A percentile compares a stretch with the other conserved stretches of the same genome.
Conservation (phyloP, 2,329 filamentous ascomycete species). For the Pseudocercospora eumusae region DNA sequence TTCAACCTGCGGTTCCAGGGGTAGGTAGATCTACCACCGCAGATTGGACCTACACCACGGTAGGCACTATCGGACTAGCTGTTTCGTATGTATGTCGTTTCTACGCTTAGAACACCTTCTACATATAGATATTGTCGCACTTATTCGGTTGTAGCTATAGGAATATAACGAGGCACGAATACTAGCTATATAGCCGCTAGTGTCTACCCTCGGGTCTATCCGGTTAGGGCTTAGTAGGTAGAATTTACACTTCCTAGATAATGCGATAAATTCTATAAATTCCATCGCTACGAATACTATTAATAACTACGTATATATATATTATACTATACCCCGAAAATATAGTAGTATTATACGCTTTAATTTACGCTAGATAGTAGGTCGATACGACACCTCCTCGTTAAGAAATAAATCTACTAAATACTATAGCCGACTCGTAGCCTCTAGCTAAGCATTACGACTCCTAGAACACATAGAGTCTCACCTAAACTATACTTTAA, state of each 20-base stretch:
- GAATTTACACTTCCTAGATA: not conserved
- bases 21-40: too few species aligned
- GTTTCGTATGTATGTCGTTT: too few species aligned
- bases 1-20: too few species aligned
- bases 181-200: too few species aligned
- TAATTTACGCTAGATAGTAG: not conserved
- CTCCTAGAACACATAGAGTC: not conserved
- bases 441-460: not conserved
- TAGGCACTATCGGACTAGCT: too few species aligned
- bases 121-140: not conserved
- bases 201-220: too few species aligned
- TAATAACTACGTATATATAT: too few species aligned
- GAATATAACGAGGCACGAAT: too few species aligned
- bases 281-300: too few species aligned
- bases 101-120: not conserved
- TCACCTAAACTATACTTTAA: not conserved
- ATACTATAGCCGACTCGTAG: not conserved
- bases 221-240: not conserved
- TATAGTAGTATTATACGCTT: not conserved
- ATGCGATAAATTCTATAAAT: too few species aligned
- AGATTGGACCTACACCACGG: too few species aligned
- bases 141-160: not conserved
- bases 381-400: not conserved
- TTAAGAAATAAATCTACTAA: not conserved
- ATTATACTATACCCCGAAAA: too few species aligned